phyloP scores from a whole-genome alignment of 2,329 filamentous ascomycete species.

The Simplicillium sp. region DNA sequence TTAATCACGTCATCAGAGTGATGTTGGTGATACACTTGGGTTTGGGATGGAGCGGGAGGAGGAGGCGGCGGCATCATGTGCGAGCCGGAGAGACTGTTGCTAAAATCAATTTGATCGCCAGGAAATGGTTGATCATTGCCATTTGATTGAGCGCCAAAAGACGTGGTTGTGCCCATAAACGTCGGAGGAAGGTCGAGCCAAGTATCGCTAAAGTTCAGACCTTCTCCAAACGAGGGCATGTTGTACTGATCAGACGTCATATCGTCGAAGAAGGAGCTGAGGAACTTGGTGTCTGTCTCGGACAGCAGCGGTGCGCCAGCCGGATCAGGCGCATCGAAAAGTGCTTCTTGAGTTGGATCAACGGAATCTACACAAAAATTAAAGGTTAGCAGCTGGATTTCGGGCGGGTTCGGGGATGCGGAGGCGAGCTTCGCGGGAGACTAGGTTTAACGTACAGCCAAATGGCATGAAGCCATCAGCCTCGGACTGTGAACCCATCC shows the following conservation, averaged over 20 bases:
- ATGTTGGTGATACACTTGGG: slow-evolving; percentile 15
- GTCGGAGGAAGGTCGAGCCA: slow-evolving; percentile 53
- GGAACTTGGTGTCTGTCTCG: slow-evolving; percentile 48
- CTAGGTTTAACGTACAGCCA: slow-evolving; percentile 49
- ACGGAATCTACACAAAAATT: slow-evolving; percentile 29
- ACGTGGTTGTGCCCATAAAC: slow-evolving; percentile 57
- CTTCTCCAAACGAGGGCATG: slow-evolving; percentile 39
- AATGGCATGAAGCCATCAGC: slow-evolving; percentile 49
- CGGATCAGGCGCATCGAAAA: slow-evolving; percentile 48
- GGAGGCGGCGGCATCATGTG: slow-evolving; percentile 26
- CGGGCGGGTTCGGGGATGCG: neutral
- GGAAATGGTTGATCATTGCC: slow-evolving; percentile 12
- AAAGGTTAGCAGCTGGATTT: neutral
- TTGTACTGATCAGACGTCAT: slow-evolving; percentile 41
- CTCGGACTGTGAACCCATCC: slow-evolving; percentile 49
- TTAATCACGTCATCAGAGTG: slow-evolving; percentile 44
- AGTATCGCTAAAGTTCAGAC: slow-evolving; percentile 37
- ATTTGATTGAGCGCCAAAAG: slow-evolving; percentile 42
- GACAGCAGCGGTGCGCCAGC: slow-evolving; percentile 58
- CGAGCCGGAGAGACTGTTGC: neutral
- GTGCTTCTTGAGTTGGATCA: slow-evolving; percentile 32
- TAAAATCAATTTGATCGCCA: slow-evolving; percentile 7
- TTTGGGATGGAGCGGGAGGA: slow-evolving; percentile 16
- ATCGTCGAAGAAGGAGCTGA: slow-evolving; percentile 49
- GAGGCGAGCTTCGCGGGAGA: slow-evolving; percentile 8